Evolutionary conservation across 2,329 filamentous ascomycete genomes (phyloP).

Genomic region (Aspergillus thermomutatus): DNA sequence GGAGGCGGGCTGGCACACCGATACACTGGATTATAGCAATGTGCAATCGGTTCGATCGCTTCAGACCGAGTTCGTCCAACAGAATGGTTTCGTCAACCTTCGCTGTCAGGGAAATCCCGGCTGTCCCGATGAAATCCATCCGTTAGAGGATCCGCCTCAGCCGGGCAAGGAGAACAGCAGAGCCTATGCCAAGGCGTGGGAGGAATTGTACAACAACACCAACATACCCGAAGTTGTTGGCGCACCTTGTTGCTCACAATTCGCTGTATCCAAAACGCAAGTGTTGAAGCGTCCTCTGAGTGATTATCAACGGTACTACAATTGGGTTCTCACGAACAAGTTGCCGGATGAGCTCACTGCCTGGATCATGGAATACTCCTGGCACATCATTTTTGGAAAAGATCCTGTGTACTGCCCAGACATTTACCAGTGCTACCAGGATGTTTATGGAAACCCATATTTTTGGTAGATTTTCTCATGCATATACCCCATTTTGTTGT

Average conservation of each 20-base stretch:
- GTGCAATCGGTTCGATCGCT: conserved; percentile 50
- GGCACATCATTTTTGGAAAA: conserved; percentile 49
- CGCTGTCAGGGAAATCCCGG: conserved; percentile 46
- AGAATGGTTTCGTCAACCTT: conserved; percentile 57
- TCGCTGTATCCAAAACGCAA: conserved; percentile 46
- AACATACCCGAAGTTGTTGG: conserved; percentile 42
- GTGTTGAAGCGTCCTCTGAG: conserved; percentile 39
- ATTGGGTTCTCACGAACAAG: conserved; percentile 47
- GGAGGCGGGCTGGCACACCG: conserved; percentile 54
- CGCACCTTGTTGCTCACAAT: conserved; percentile 52
- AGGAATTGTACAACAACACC: conserved; percentile 39
- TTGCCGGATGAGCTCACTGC: conserved; percentile 47
- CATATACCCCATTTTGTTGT: conserved; percentile 14
- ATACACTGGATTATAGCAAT: conserved; percentile 53
- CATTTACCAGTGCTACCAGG: conserved; percentile 59
- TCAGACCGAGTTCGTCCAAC: conserved; percentile 48
- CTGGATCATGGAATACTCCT: conserved; percentile 53
- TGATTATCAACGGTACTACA: conserved; percentile 45
- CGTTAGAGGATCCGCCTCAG: conserved; percentile 24
- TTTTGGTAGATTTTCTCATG: conserved; percentile 20
- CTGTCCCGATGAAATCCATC: conserved; percentile 32
- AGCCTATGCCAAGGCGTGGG: conserved; percentile 30
- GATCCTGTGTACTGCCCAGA: conserved; percentile 50
- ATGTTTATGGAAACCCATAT: conserved; percentile 50
- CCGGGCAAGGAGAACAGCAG: conserved; percentile 23